Conservation (phyloP, 2,329 filamentous ascomycete species). For the Hymenoscyphus linearis region DNA sequence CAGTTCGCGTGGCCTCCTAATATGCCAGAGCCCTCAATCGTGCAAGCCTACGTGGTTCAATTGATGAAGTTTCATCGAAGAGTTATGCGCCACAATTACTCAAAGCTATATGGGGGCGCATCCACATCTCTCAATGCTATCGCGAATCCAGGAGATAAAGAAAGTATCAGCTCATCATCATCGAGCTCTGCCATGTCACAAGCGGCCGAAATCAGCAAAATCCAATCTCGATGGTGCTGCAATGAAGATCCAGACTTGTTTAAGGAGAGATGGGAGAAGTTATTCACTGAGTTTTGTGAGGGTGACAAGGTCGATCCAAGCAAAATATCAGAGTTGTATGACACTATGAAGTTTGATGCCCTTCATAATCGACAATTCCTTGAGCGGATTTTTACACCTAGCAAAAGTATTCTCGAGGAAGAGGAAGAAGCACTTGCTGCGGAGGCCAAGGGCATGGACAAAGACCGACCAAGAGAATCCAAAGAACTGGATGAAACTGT, state of each 20-base stretch:
- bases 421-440: slow-evolving; percentile 40
- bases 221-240: slow-evolving; percentile 92
- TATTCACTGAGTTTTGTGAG: slow-evolving; percentile 94
- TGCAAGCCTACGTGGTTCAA: slow-evolving; percentile 86
- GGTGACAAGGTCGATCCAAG: slow-evolving; percentile 97
- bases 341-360: slow-evolving; percentile 99
- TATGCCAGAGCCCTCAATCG: slow-evolving; percentile 88
- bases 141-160: slow-evolving; percentile 42
- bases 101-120: slow-evolving; percentile 65
- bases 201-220: slow-evolving; percentile 57
- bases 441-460: slow-evolving; percentile 28
- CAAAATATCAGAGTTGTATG: slow-evolving; percentile 97
- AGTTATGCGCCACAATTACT: slow-evolving; percentile 93
- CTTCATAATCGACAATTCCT: slow-evolving; percentile 94
- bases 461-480: slow-evolving; percentile 21
- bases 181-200: slow-evolving; percentile 50
- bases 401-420: slow-evolving; percentile 70
- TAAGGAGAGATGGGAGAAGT: slow-evolving; percentile 95
- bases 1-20: slow-evolving; percentile 98
- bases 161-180: slow-evolving; percentile 30
- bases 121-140: slow-evolving; percentile 57
- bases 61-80: slow-evolving; percentile 95
- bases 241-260: slow-evolving; percentile 93
- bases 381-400: slow-evolving; percentile 95
- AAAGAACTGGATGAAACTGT: slow-evolving; percentile 18